phyloP scores from a whole-genome alignment of 805 yeast species.

The Yarrowia bubula region DNA sequence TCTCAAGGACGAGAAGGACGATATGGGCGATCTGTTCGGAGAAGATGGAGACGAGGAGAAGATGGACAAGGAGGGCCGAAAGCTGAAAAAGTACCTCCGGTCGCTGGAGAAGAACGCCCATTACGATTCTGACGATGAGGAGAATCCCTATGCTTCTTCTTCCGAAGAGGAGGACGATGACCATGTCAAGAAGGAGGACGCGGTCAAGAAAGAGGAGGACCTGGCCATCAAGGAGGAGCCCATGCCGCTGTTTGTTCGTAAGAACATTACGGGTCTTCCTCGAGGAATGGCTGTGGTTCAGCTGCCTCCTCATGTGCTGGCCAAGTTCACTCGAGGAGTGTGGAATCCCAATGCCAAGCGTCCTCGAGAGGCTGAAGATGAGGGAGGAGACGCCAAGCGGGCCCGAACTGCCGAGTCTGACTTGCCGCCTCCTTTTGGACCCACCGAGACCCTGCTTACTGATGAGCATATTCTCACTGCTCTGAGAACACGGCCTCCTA shows the following conservation, averaged over 20 bases:
- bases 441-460: slow-evolving; percentile 50
- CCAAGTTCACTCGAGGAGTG: slow-evolving; percentile 71
- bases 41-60: slow-evolving; percentile 61
- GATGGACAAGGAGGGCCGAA: slow-evolving; percentile 88
- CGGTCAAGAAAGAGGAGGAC: slow-evolving; percentile 29
- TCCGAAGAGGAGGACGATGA: slow-evolving; percentile 49
- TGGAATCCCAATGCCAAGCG: slow-evolving; percentile 70
- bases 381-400: slow-evolving; percentile 39
- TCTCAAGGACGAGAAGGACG: slow-evolving; percentile 59
- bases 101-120: slow-evolving; percentile 83
- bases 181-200: slow-evolving; percentile 33
- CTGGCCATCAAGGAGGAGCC: slow-evolving; percentile 42
- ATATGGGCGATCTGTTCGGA: slow-evolving; percentile 47
- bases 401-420: slow-evolving; percentile 33
- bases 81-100: slow-evolving; percentile 75
- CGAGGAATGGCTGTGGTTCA: slow-evolving; percentile 60
- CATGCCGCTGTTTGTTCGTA: slow-evolving; percentile 37
- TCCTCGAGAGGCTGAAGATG: slow-evolving; percentile 36
- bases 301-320: slow-evolving; percentile 59
- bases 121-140: slow-evolving; percentile 75
- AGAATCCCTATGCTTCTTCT: slow-evolving; percentile 74
- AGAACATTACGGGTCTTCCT: slow-evolving; percentile 46
- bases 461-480: slow-evolving; percentile 68
- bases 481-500: slow-evolving; percentile 44
- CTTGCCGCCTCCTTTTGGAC: slow-evolving; percentile 43